A percentile compares a stretch with the other conserved stretches of the same genome.
These are phyloP conservation scores for Umbelopsis sp. DNA, from an alignment of 192 early-diverging fungal genomes.

Conservation along the genomic window DNA sequence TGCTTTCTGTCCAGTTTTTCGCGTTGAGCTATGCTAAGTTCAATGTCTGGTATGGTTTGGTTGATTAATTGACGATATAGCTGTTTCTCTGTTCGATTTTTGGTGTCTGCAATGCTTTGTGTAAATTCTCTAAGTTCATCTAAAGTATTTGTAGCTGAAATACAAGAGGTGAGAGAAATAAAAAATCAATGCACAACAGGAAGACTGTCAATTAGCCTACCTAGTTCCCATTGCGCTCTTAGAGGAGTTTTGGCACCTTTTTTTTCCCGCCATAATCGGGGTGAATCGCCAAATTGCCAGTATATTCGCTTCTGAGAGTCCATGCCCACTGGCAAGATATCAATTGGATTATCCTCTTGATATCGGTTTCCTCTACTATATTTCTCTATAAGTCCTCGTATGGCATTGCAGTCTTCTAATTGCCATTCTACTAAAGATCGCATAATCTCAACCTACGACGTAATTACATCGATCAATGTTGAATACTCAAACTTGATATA, in stretches of 20 bases:
- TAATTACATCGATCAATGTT: background rate
- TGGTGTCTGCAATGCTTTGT: background rate
- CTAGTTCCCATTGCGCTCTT: conserved; percentile 29
- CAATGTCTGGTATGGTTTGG: conserved; percentile 1
- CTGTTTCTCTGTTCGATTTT: conserved; percentile 23
- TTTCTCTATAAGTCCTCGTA: conserved; percentile 21
- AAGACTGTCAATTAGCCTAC: background rate
- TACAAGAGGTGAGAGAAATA: background rate
- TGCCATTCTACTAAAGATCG: conserved; percentile 37
- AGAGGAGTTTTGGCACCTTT: background rate
- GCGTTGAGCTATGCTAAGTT: background rate
- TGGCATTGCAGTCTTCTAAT: conserved; percentile 29
- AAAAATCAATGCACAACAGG: background rate
- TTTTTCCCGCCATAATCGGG: conserved; percentile 36
- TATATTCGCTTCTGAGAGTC: conserved; percentile 36
- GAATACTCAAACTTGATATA: background rate
- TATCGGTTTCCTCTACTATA: background rate
- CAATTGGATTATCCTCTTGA: conserved; percentile 27
- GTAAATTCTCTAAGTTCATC: conserved; percentile 21
- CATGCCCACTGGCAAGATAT: conserved; percentile 18
- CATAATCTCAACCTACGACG: conserved; percentile 26
- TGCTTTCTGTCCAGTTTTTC: conserved; percentile 11
- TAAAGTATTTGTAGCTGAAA: conserved; percentile 20
- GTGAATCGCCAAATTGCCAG: conserved; percentile 42
- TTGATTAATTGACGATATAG: background rate